Evolutionary conservation across 108 stramenopile species (phyloP).

Genomic region (Nitzschia putrida): DNA sequence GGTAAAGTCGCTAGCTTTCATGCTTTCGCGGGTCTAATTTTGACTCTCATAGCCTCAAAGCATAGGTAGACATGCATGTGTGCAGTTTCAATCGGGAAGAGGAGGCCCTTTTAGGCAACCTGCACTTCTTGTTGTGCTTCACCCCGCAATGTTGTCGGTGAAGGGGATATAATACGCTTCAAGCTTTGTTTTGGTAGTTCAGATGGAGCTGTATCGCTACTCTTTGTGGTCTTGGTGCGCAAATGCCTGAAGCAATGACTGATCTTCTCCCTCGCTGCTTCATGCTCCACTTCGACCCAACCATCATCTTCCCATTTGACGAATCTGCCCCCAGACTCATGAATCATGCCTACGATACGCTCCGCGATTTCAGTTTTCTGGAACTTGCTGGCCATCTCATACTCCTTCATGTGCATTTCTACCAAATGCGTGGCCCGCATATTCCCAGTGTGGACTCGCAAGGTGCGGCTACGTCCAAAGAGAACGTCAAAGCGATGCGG

Average conservation of each 20-base stretch:
- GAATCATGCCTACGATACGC: conserved; percentile 19
- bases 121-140: no score
- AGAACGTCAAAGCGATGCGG: conserved; percentile 37
- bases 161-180: no score
- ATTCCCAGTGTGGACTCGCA: conserved; percentile 31
- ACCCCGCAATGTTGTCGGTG: no score
- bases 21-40: no score
- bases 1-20: no score
- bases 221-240: conserved; percentile 5
- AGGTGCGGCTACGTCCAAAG: conserved; percentile 29
- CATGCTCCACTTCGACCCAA: conserved; percentile 29
- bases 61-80: no score
- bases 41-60: no score
- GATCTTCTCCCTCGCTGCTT: conserved; percentile 25
- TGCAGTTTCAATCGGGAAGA: no score
- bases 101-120: no score
- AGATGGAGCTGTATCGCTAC: background rate
- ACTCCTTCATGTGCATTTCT: conserved; percentile 22
- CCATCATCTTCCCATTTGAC: conserved; percentile 27
- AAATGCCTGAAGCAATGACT: conserved; percentile 28
- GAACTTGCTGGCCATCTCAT: conserved; percentile 28
- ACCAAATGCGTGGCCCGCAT: conserved; percentile 19
- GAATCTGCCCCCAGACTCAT: conserved; percentile 33
- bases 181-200: background rate
- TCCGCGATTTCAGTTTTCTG: conserved; percentile 35